A percentile compares a stretch with the other conserved stretches of the same genome.
Evolutionary conservation across 352 stramenopile species (phyloP).

Genomic region (Phytophthora pisi): DNA sequence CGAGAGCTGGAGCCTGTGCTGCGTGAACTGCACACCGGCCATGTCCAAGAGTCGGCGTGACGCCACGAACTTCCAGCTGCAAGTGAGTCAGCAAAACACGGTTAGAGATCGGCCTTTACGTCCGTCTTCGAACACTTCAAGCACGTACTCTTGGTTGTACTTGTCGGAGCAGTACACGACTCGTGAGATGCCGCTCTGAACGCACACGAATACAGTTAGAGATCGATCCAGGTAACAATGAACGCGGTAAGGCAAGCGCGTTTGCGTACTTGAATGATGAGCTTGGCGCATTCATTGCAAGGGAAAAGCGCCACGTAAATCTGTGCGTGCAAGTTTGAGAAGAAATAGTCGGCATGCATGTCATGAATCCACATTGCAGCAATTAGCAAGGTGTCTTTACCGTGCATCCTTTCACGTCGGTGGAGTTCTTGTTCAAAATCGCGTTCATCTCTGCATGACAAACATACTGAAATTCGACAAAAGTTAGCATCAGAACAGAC

Average conservation of each 20-base stretch:
- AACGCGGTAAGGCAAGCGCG: not conserved
- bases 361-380: too few relatives aligned
- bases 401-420: conserved; percentile 92
- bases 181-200: conserved; percentile 93
- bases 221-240: not conserved
- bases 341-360: not conserved
- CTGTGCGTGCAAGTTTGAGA: conserved; percentile 25
- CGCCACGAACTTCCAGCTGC: conserved; percentile 87
- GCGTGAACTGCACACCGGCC: conserved; percentile 65
- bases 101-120: conserved; percentile 12
- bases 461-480: conserved; percentile 86
- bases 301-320: conserved; percentile 99
- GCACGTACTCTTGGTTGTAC: conserved; percentile 90
- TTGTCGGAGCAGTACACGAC: conserved; percentile 98
- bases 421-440: conserved; percentile 98
- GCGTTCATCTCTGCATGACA: conserved; percentile 99
- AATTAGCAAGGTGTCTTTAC: conserved; percentile 31
- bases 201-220: not conserved
- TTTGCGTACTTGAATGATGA: conserved; percentile 95
- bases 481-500: not conserved
- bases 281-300: conserved; percentile 99
- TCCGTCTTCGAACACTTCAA: not conserved
- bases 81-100: conserved; percentile 11
- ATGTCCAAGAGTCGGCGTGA: conserved; percentile 90
- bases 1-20: conserved; percentile 62